Evolutionary conservation across 306 rosid species (phyloP), one percentile per base, ranked within the genome.

Genomic region (Hippophae gyantsensis): DNA sequence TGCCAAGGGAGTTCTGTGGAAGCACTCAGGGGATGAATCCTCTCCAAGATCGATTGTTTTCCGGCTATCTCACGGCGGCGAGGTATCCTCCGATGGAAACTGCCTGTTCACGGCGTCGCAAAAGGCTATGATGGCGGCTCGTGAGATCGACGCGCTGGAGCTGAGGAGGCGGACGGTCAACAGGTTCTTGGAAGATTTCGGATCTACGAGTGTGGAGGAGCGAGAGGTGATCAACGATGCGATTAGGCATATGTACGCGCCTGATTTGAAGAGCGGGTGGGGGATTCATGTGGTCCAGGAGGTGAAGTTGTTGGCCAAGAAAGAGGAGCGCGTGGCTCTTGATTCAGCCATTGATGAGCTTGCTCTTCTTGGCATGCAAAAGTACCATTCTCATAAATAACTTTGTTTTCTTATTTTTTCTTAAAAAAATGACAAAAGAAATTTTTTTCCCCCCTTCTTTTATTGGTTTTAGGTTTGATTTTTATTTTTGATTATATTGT

Each of bases 221-320:
- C 73, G 55, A 11, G 84, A 78, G 53, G 72, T 52, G 62, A 83
- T 85, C 46, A 75, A 76, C 46, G 89, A 69, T 32, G 98, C 81
- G 54, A 83, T 87, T 56, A 69, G 84, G 72, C 92, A 92, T 57
- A 82, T 92, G 85, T 92, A 87, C 70, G 76, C 86, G 52, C 95
- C 98, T 13, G 98, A 92, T 92, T 93, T 92, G 76, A 82, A 47
- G 62, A 74, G 66, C 44, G 96, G 98, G 49, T 92, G 98, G 98
- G 98, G 98, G 43, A 77, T 92, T 45, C 96, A 92, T 52, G 85
- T 92, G 11, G 94, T 87, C 54, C 98, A 92, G 75, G 98, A 92
- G 84, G 87, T 92, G 69, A 92, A 87, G 76, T 72, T 87, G 62
- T 71, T 92, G 85, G 96, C 95, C 10, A 85, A 78, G 84, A 92